Conservation (phyloP, 1,284 basidiomycete genomes). For the Ceratobasidium sp. region DNA sequence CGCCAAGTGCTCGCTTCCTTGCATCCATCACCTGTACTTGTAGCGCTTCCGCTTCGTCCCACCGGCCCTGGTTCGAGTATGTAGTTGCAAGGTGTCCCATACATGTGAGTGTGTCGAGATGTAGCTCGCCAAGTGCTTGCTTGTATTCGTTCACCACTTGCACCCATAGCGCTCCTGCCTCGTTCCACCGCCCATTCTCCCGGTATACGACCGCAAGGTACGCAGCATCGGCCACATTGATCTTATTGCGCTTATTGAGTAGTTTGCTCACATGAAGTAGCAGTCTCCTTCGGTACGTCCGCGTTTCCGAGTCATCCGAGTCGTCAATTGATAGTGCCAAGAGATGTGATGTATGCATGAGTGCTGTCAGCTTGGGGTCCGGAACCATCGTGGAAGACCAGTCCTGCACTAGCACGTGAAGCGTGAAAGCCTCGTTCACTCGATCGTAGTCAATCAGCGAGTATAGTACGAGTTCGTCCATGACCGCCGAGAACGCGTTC, state of each 20-base stretch:
- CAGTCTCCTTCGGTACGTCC: neutral
- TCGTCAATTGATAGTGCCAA: constrained; percentile 50
- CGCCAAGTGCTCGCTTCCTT: neutral
- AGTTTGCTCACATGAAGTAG: neutral
- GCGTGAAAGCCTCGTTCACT: neutral
- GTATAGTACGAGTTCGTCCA: neutral
- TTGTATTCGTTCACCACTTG: neutral
- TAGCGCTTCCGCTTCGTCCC: no score
- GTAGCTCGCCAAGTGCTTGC: neutral
- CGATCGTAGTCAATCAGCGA: no score
- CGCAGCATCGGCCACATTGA: no score
- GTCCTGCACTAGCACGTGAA: neutral
- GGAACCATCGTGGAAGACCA: constrained; percentile 9
- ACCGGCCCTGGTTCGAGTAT: no score
- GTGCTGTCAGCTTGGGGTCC: neutral
- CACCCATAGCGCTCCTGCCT: neutral
- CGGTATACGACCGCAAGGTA: neutral
- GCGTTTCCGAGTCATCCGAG: neutral
- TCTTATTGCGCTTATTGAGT: no score
- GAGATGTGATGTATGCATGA: neutral
- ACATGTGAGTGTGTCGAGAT: no score
- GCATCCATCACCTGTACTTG: no score
- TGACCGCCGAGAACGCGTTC: neutral
- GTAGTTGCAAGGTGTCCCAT: no score
- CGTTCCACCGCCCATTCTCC: neutral